A percentile compares a stretch with the other conserved stretches of the same genome.
Conservation (phyloP, 2,329 filamentous ascomycete species). For the Botrytis cinerea region DNA sequence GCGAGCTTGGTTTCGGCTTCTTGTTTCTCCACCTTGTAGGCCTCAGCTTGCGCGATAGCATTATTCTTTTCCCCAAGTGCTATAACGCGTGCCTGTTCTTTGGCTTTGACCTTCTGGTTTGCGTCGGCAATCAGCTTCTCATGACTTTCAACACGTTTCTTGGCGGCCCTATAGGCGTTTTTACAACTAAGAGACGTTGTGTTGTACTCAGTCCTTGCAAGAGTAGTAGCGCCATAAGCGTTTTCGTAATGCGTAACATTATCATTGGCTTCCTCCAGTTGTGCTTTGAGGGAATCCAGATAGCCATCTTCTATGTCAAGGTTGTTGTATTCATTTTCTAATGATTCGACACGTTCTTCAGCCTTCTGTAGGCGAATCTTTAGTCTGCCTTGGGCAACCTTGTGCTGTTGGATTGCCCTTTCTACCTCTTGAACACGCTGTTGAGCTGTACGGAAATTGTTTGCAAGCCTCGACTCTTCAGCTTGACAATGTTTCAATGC, state of each 20-base stretch:
- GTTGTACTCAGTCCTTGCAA: constrained; percentile 54
- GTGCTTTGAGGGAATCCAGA: constrained; percentile 58
- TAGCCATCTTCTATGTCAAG: constrained; percentile 69
- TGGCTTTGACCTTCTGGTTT: constrained; percentile 53
- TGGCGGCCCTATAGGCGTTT: constrained; percentile 45
- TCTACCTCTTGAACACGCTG: constrained; percentile 51
- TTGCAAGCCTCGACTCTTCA: constrained; percentile 54
- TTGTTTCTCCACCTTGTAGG: constrained; percentile 49
- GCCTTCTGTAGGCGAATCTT: constrained; percentile 59
- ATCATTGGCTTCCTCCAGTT: constrained; percentile 55
- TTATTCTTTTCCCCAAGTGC: constrained; percentile 63
- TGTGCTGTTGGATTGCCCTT: constrained; percentile 53
- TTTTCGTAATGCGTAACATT: constrained; percentile 52
- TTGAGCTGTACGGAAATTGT: constrained; percentile 42
- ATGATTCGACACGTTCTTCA: constrained; percentile 56
- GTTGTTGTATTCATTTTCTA: constrained; percentile 62
- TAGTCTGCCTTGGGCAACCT: constrained; percentile 50
- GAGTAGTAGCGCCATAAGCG: constrained; percentile 55
- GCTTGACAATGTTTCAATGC: constrained; percentile 54
- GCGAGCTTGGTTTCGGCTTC: constrained; percentile 52
- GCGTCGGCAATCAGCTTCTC: constrained; percentile 55
- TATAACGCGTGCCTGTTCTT: constrained; percentile 52
- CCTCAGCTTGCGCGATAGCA: constrained; percentile 54
- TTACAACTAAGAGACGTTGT: constrained; percentile 43
- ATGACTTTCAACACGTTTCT: constrained; percentile 42